Conservation (phyloP, 768 basidiomycete genomes). For the Coprinopsis cinerea region DNA sequence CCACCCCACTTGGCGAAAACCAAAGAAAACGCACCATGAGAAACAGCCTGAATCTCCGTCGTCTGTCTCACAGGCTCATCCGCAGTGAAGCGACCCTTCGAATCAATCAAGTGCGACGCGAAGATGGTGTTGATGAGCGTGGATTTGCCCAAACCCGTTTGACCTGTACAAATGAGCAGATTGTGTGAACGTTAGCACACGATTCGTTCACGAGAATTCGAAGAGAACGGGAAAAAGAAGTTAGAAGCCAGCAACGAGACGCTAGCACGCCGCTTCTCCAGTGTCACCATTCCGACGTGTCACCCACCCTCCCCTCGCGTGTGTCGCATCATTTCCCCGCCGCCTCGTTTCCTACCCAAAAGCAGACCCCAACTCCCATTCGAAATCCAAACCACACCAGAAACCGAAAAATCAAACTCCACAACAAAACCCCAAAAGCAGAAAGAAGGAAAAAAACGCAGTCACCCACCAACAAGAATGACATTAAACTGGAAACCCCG, state of each 20-base stretch:
- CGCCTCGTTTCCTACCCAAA: too few relatives aligned
- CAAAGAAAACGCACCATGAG: slow-evolving; percentile 64
- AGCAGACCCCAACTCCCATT: too few relatives aligned
- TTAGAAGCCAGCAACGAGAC: background rate
- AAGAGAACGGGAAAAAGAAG: background rate
- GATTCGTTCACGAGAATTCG: background rate
- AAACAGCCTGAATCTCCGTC: slow-evolving; percentile 92
- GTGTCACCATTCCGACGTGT: slow-evolving; percentile 10
- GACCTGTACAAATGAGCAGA: slow-evolving; percentile 46
- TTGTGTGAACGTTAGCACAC: background rate
- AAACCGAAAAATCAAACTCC: background rate
- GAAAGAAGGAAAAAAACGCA: slow-evolving; percentile 5
- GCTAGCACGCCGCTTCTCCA: background rate
- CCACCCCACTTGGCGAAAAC: background rate
- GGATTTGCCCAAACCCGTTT: slow-evolving; percentile 97
- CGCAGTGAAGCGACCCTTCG: slow-evolving; percentile 86
- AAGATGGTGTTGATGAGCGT: slow-evolving; percentile 99
- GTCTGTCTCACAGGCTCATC: slow-evolving; percentile 92
- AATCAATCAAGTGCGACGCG: slow-evolving; percentile 96
- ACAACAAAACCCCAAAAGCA: background rate
- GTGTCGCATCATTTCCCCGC: too few relatives aligned
- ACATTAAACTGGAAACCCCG: slow-evolving; percentile 99
- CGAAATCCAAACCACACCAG: too few relatives aligned
- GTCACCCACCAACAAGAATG: slow-evolving; percentile 85
- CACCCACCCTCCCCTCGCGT: background rate